Base-by-base conservation (phyloP, 2,329 filamentous ascomycete genomes). In the Aureobasidium musti region DNA sequence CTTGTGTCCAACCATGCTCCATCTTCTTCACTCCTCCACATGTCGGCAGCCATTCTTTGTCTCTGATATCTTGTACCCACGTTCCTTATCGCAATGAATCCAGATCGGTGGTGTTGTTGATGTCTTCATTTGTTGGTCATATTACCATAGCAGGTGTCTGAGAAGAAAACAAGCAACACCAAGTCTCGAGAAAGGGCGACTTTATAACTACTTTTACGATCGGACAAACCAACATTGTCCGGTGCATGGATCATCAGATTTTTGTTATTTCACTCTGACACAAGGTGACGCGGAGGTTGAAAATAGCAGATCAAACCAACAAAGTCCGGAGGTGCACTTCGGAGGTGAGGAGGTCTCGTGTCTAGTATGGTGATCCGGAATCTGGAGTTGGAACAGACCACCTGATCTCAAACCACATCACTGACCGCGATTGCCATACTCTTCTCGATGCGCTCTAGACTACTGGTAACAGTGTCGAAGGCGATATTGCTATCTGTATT, bases 181-280 rank as follows among this genome's bases (percentile, higher is more conserved):
- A 63, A 30, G 11, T 30, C 14, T 11, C 21, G 45, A 63, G 33
- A 52, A 50, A 26, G 7, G 28, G 28, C 59, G 45, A 41, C 43
- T 63, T 63, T 63, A 63, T 63, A 52, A 63, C 23, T n/a, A 52
- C 17, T 45, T n/a, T 21, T n/a, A 19, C 14, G 23, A 39, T n/a
- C 59, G 59, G 59, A 63, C 43, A 63, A 63, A n/a, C 59, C 59
- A 63, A 63, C 59, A 63, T 63, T 63, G 59, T 63, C 59, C 59
- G 59, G 59, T 41, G 59, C 59, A 63, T 63, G 11, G 45, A 45
- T 63, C 45, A 52, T 50, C 59, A 39, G 45, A 49, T 63, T 50
- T 52, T 30, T n/a, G 11, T 37, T 23, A 13, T 26, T 37, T 19
- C 35, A 35, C 45, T 35, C n/a, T 63, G 45, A 41, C 30, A 39